Base-by-base conservation (phyloP, 2,329 filamentous ascomycete genomes). In the Aspergillus ibericus region DNA sequence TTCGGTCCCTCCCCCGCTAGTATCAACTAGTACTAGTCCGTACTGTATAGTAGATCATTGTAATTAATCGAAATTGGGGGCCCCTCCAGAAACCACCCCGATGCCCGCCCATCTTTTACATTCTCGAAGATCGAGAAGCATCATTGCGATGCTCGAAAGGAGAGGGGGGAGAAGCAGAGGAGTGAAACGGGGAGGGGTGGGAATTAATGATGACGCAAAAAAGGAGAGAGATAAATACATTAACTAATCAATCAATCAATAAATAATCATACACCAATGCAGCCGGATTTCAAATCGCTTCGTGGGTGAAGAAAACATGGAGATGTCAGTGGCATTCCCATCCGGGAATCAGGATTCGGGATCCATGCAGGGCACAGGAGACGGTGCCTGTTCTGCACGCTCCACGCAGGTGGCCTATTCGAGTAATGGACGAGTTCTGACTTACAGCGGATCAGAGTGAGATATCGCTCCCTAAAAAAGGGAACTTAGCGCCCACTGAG, bases 371-470 rank as follows among this genome's bases (percentile, higher is more conserved):
- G 61, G 60, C 48, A 54, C 54, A 65, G 56, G 47, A 57, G 52
- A 61, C 53, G 47, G 44, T 40, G 59, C 59, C 59, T 57, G 54
- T 52, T 64, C 58, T 62, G 54, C 59, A 55, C 22, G 32, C 42
- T 42, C 32, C 58, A 66, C 61, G 63, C 62, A 66, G 53, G 62
- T 35, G 57, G 62, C 63, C 62, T 49, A 58, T 66, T 66, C 25
- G 53, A 60, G 63, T 63, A 66, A 64, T 32, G 53, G 46, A 32
- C 18, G 38, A 25, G 35, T 18, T 22, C 32, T 20, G 18, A 25
- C 49, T 29, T 13, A 35, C 47, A 35, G 15, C 47, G n/a, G 47
- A 50, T 50, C 29, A 32, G 29, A 32, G 8, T 32, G 8, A 32
- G 29, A 32, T 32, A 32, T 32, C 29, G 12, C 22, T 25, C 22